Evolutionary conservation across 2,329 filamentous ascomycete genomes (phyloP), one percentile per base, ranked within the genome.

Genomic region (Monosporascus sp.): DNA sequence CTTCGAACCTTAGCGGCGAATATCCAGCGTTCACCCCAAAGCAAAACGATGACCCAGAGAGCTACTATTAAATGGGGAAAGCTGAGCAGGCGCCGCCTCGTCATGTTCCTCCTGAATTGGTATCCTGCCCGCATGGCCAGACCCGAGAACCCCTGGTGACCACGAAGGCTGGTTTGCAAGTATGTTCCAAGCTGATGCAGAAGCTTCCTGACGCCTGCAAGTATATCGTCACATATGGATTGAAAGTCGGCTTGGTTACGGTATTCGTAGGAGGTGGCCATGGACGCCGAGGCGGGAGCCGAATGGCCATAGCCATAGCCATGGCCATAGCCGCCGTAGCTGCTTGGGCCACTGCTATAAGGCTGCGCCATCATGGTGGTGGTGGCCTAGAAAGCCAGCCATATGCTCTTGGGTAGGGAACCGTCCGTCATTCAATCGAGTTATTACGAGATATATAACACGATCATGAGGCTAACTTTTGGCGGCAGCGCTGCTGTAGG

Each of bases 21-120:
- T 37, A 86, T 80, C 70, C 82, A 88, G 54, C 88, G 79, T 74
- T 99, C 94, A 1, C 93, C 91, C 84, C 89, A 94, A 59, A 94
- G 82, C 57, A 99, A 64, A 20, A 88, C 78, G 22, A 89, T 68
- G 41, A 91, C 63, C 93, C 94, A 99, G 46, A 92, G 54, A 14
- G 81, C 66, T 18, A 89, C 82, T 58, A 96, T 68, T 17, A 85
- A 68, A 66, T 89, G 87, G 37, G 84, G 81, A 52, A 90, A 76
- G 72, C 77, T 84, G 48, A 85, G 60, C 27, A 85, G 60, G n/a
- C 80, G 75, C 45, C 74, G 71, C 22, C 73, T 65, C 36, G 73
- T 72, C 64, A 84, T 59, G 60, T 82, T 83, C 62, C 68, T 67
- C 60, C 67, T 68, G 53, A 74, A 48, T 54, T 70, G 70, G 22